Percentiles rank a stretch among this genome's conserved stretches.
Conservation (phyloP, 306 rosid species). For the Quercus aquifolioides region DNA sequence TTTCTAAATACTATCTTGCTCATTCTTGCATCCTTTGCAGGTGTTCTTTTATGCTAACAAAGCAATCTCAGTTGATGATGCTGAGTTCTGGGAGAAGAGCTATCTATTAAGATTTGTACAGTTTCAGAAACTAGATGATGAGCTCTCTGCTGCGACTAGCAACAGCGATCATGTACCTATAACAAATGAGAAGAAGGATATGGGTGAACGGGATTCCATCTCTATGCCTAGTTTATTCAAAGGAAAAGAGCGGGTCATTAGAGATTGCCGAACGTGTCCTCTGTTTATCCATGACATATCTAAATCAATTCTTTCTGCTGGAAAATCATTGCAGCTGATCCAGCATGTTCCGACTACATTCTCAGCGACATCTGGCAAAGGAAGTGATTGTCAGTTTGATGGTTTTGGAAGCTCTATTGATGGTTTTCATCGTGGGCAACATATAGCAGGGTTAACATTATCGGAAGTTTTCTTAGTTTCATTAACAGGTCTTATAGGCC, state of each 20-base stretch:
- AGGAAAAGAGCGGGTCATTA: conserved; percentile 50
- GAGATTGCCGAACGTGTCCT: conserved; percentile 63
- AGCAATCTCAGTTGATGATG: conserved; percentile 66
- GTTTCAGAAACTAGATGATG: conserved; percentile 37
- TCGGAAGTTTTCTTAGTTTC: conserved; percentile 83
- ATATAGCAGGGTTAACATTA: conserved; percentile 64
- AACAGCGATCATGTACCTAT: conserved; percentile 25
- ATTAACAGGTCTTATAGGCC: conserved; percentile 76
- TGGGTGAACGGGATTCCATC: conserved; percentile 45
- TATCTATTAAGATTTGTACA: conserved; percentile 59
- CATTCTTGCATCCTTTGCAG: conserved; percentile 37
- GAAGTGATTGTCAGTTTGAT: conserved; percentile 47
- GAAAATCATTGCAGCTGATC: conserved; percentile 92
- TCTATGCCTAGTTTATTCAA: conserved; percentile 35
- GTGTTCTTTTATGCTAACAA: conserved; percentile 78
- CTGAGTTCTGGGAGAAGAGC: conserved; percentile 98
- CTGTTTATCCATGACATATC: conserved; percentile 74
- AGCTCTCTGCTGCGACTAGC: conserved; percentile 25
- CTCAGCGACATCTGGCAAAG: conserved; percentile 37
- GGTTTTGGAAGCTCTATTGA: conserved; percentile 29
- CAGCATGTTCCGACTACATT: conserved; percentile 53
- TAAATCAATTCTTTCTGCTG: conserved; percentile 81
- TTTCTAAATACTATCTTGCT: conserved; percentile 21
- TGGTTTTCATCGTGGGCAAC: conserved; percentile 43
- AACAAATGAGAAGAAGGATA: conserved; percentile 45